A percentile compares a stretch with the other conserved stretches of the same genome.
phyloP scores from a whole-genome alignment of 2,329 filamentous ascomycete species.

The Thelonectria discophora region DNA sequence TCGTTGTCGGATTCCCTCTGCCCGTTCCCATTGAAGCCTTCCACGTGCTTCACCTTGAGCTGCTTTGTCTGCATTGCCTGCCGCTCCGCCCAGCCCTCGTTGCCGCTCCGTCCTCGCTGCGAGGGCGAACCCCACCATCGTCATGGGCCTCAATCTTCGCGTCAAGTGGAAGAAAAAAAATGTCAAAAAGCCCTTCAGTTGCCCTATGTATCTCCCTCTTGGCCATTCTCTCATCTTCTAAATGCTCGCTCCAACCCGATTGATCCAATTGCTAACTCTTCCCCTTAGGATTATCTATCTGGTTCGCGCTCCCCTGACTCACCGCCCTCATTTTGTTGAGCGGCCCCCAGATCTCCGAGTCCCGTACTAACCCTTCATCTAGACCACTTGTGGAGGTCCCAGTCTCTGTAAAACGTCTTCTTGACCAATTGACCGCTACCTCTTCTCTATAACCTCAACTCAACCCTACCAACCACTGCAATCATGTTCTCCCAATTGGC shows the following conservation, averaged over 20 bases:
- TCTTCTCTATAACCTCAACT: constrained; percentile 17
- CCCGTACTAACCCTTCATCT: constrained; percentile 28
- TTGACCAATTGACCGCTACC: constrained; percentile 27
- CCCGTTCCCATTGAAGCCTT: neutral
- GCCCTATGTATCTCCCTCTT: constrained; percentile 13
- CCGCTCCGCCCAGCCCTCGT: no score
- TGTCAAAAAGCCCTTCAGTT: neutral
- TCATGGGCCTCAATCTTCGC: constrained; percentile 19
- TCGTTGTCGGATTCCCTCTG: neutral
- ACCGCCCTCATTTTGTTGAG: constrained; percentile 42
- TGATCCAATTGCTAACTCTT: constrained; percentile 53
- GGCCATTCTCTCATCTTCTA: neutral
- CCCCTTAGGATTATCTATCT: constrained; percentile 77
- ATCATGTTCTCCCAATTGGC: constrained; percentile 70
- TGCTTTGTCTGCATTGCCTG: no score
- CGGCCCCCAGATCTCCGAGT: constrained; percentile 13
- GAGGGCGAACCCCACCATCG: constrained; percentile 32
- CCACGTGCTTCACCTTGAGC: no score
- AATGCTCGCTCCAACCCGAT: constrained; percentile 24
- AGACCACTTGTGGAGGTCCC: constrained; percentile 56
- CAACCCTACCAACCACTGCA: constrained; percentile 26
- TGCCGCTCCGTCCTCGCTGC: constrained; percentile 19
- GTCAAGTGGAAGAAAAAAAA: neutral
- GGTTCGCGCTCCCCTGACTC: constrained; percentile 63
- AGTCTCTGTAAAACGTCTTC: constrained; percentile 42